These are phyloP conservation scores for Mucor circinelloides DNA, from an alignment of 371 early-diverging fungal species.

Conservation along the genomic window DNA sequence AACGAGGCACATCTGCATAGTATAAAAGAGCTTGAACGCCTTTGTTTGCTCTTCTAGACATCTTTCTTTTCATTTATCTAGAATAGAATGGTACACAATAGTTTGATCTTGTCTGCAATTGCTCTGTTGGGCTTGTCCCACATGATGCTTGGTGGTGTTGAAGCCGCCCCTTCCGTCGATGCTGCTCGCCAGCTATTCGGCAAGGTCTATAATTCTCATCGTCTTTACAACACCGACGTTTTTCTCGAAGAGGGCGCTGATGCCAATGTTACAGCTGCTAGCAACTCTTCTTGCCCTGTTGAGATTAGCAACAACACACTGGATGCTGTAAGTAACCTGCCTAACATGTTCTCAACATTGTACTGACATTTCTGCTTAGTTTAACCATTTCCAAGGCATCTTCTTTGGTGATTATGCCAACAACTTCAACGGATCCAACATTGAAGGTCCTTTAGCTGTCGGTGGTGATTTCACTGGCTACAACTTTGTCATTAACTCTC, in stretches of 20 bases:
- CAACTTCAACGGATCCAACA: neutral
- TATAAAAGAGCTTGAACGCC: neutral
- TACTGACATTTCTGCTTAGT: neutral
- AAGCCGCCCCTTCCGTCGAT: slow-evolving; percentile 4
- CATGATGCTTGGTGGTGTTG: slow-evolving; percentile 2
- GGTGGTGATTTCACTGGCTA: slow-evolving; percentile 1
- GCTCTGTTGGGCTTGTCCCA: slow-evolving; percentile 3
- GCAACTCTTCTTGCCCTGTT: neutral
- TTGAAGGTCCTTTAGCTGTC: slow-evolving; percentile 4
- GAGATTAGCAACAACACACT: neutral
- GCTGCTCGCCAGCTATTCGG: slow-evolving; percentile 53
- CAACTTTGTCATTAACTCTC: slow-evolving; percentile 1
- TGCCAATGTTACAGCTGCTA: neutral
- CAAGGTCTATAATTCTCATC: neutral
- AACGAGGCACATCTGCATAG: neutral
- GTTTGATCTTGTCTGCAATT: slow-evolving; percentile 2
- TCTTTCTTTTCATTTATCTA: slow-evolving; percentile 2
- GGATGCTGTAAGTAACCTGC: neutral
- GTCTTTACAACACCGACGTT: neutral
- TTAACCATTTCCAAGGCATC: slow-evolving; percentile 9
- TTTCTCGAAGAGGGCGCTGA: neutral
- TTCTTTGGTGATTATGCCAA: slow-evolving; percentile 7
- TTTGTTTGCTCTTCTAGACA: neutral
- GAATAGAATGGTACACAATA: slow-evolving; percentile 9
- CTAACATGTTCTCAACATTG: neutral